Evolutionary conservation across 768 basidiomycete species (phyloP), one percentile per base, ranked within the genome.

Genomic region (Agaricus sinodeliciosus): DNA sequence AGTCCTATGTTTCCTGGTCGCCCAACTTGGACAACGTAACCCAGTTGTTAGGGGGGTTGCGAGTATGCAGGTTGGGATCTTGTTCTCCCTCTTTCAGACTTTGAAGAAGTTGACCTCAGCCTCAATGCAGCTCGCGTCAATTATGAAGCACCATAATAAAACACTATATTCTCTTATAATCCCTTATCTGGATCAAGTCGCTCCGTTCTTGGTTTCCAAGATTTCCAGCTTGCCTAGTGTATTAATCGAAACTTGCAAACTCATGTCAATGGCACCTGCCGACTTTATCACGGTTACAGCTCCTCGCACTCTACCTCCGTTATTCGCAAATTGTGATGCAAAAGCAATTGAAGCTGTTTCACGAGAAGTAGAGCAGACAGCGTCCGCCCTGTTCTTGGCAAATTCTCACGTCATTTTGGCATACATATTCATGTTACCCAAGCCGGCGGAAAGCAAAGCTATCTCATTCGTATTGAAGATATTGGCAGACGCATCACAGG

Each of bases 31-130:
- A 1, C 75, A 82, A 54, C 64, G 71, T 31, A 93, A 89, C 57
- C 80, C 82, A 2, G 75, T 87, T 4, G 58, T 94, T 27, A 86
- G 79, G 65, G 85, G 85, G 19, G 72, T 75, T 13, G 87, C 87
- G 0, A 79, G 77, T 57, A 76, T 77, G 62, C 85, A 90, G 70
- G 90, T 83, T 58, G 57, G 73, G 58, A 19, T 59, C 13, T 22
- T 47, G 55, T 37, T 61, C 60, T 3, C 25, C 26, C 46, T 48
- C 41, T 9, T 49, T 39, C 11, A 7, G n/a, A 31, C 7, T 1
- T 16, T 25, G 40, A 19, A 15, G 5, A 39, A 28, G 9, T n/a
- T 51, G 28, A 56, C 25, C 45, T 44, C 41, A 19, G 16, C 44
- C 25, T 27, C 13, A 12, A 36, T 13, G 16, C 55, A 93, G 89